Conservation (phyloP, 2,329 filamentous ascomycete genomes). For the Fusarium subglutinans region DNA sequence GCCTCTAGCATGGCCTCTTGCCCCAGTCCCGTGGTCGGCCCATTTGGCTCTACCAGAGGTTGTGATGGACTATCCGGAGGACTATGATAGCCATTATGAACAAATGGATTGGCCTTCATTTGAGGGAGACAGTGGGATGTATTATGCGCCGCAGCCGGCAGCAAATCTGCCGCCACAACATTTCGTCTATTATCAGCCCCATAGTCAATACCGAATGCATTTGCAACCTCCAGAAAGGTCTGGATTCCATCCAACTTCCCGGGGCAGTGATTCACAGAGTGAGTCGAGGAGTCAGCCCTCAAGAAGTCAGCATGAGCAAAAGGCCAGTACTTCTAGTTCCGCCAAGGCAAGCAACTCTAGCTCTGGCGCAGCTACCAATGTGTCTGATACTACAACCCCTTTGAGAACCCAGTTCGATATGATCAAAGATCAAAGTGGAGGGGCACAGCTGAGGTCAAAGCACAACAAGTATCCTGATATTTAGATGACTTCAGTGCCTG, state of each 20-base stretch:
- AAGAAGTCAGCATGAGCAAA: background rate
- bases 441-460: background rate
- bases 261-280: background rate
- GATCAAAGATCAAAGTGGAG: slow-evolving; percentile 5
- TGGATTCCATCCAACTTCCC: background rate
- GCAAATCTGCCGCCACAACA: background rate
- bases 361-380: background rate
- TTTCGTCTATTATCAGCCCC: background rate
- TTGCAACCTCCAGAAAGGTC: background rate
- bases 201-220: background rate
- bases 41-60: background rate
- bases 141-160: background rate
- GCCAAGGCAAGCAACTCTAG: background rate
- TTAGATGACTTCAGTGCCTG: slow-evolving; percentile 27
- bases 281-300: background rate
- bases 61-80: background rate
- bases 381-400: background rate
- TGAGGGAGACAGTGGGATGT: background rate
- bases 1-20: slow-evolving; percentile 12
- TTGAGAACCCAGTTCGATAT: slow-evolving; percentile 6
- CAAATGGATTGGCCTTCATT: background rate
- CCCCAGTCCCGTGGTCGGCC: background rate
- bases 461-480: slow-evolving; percentile 10
- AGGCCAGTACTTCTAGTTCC: background rate
- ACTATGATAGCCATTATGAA: background rate